A percentile compares a stretch with the other conserved stretches of the same genome.
These are phyloP conservation scores for Lentinus tigrinus DNA, from an alignment of 768 basidiomycete genomes.

Conservation along the genomic window DNA sequence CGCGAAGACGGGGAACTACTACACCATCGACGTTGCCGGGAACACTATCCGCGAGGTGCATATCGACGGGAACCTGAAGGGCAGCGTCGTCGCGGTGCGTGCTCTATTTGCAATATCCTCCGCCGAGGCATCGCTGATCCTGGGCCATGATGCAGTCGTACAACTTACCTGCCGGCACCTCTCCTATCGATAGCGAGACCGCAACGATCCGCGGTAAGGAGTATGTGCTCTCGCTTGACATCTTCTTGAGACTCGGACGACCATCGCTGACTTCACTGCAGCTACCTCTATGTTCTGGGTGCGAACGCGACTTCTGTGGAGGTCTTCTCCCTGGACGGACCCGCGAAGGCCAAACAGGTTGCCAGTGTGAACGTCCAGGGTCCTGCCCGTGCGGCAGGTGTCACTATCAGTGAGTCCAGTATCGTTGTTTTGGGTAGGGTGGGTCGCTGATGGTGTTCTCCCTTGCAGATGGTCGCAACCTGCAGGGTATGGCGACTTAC, in stretches of 20 bases:
- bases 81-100: slow-evolving; percentile 41
- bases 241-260: not conserved
- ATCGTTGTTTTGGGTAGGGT: not conserved
- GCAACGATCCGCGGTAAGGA: slow-evolving; percentile 30
- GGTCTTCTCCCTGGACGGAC: slow-evolving; percentile 37
- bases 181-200: slow-evolving; percentile 29
- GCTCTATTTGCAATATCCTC: no score
- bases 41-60: slow-evolving; percentile 40
- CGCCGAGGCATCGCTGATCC: not conserved
- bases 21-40: slow-evolving; percentile 26
- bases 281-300: slow-evolving; percentile 41
- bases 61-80: slow-evolving; percentile 44
- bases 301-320: slow-evolving; percentile 38
- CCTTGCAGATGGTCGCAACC: slow-evolving; percentile 27
- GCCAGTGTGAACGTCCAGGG: slow-evolving; percentile 33
- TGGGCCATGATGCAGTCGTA: slow-evolving; percentile 23
- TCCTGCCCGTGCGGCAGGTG: slow-evolving; percentile 31
- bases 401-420: slow-evolving; percentile 32
- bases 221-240: slow-evolving; percentile 14
- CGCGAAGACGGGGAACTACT: slow-evolving; percentile 30
- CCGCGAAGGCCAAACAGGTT: slow-evolving; percentile 34
- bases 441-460: not conserved
- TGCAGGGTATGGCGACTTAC: slow-evolving; percentile 38
- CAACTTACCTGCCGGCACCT: slow-evolving; percentile 8
- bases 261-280: slow-evolving; percentile 14